phyloP scores from a whole-genome alignment of 106 monocot species.

The Allium fistulosum region DNA sequence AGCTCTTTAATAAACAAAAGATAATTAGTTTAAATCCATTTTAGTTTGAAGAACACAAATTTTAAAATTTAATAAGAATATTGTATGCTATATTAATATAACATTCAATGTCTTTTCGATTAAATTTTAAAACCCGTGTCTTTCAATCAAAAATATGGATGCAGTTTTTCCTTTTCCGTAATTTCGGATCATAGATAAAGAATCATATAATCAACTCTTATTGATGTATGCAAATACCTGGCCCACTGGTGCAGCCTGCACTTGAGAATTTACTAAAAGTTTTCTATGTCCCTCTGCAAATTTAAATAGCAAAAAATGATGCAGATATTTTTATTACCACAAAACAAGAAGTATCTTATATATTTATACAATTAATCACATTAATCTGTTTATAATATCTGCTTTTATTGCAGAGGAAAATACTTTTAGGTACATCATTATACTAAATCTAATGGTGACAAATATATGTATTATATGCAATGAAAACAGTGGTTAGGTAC shows the following conservation, averaged over 20 bases:
- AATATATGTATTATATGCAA: not conserved
- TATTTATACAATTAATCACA: not conserved
- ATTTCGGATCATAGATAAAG: too few species aligned
- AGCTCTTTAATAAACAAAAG: not conserved
- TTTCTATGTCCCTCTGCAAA: constrained; percentile 5
- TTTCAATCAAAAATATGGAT: too few species aligned
- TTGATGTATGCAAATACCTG: not conserved
- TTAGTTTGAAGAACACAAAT: too few species aligned
- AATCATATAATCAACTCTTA: too few species aligned
- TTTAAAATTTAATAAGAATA: not conserved
- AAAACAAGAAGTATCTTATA: not conserved
- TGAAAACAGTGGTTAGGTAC: too few species aligned
- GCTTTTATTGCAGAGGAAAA: not conserved
- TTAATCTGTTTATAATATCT: not conserved
- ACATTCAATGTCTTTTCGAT: too few species aligned
- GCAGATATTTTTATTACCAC: not conserved
- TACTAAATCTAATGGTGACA: not conserved
- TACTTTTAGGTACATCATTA: not conserved
- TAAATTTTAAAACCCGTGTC: too few species aligned
- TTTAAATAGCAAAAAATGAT: not conserved
- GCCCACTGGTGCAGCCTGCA: not conserved
- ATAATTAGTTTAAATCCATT: too few species aligned
- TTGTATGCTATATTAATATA: too few species aligned
- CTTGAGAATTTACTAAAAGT: not conserved
- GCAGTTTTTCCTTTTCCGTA: too few species aligned